Base-by-base conservation (phyloP, 805 yeast species). In the Barnettozyma pratensis region DNA sequence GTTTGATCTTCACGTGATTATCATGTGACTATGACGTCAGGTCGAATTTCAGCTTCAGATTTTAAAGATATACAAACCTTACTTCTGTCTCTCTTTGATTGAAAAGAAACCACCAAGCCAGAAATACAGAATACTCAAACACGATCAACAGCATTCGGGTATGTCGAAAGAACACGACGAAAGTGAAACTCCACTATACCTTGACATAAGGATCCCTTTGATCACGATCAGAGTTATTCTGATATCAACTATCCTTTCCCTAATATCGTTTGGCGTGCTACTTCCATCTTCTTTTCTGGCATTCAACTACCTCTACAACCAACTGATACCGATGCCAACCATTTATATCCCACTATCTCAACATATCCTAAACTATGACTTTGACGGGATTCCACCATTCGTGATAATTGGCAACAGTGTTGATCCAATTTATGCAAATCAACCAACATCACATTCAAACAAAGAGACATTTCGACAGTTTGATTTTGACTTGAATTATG, bases 221-320 rank as follows among this genome's bases (percentile, higher is more conserved):
- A 48, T 59, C n/a, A 59, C 64, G 2, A 36, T 59, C n/a, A 31
- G 64, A 4, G 49, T 55, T 3, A 28, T 56, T 0, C 52, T 59
- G 9, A 55, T 58, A 19, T 19, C 50, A 9, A 27, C 53, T 9
- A 49, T 57, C 6, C 39, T 57, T 3, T 7, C 45, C 2, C 29
- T 52, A 3, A 45, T 55, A 7, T 54, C 61, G 1, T 39, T 56
- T 5, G 41, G 46, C 4, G 39, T 50, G 4, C 46, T 60, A 3
- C 37, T 61, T 9, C 65, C 65, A 3, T 45, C 52, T 14, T 53
- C 63, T 2, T 55, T 54, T 39, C 45, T 54, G 10, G 44, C 61
- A 7, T 60, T 55, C 56, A 61, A 61, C 53, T 58, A 54, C 49
- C 51, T 60, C 39, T 61, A 61, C 47, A 46, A 52, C 46, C 45